Base-by-base conservation (phyloP, 2,329 filamentous ascomycete genomes). In the Scortechinia acanthostroma region DNA sequence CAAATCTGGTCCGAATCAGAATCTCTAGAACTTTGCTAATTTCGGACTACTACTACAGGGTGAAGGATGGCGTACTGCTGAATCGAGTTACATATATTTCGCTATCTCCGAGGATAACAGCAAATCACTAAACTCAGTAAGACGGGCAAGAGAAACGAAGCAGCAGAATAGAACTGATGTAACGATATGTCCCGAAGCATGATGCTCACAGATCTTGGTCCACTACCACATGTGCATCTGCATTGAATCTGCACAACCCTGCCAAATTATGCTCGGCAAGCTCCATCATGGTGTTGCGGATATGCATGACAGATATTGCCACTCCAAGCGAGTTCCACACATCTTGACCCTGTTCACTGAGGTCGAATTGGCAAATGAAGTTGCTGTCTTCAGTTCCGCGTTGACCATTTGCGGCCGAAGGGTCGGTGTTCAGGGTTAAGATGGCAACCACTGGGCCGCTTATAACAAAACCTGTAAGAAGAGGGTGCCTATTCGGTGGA, bases 271-370 rank as follows among this genome's bases (percentile, higher is more conserved):
- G 59, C 25, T 64, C 56, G 33, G 65, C 63, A 19, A 76, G 58
- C 45, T 65, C 57, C 44, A 67, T 50, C 65, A 76, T 66, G 23
- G 68, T 64, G 47, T 73, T 70, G 3, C 76, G 66, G 45, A 71
- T 68, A 53, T 76, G 70, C 49, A 75, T 66, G 10, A 76, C 62
- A 4, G 75, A 60, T 47, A 81, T 75, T 0, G 76, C 73, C 43
- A 81, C 51, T 0, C 76, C 74, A 3, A 81, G 60, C 3, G 71
- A 66, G 52, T 78, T 79, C 77, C 77, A 83, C 2, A 80, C 75
- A 53, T 81, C 77, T 48, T 74, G 72, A 1, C 68, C 68, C 5
- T 58, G 55, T 37, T 75, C 66, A 3, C 64, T 65, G 46, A 78
- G 69, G 53, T 81, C 71, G 50, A 79, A 74, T 44, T 70, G 67